Conservation (phyloP, 495 filamentous ascomycete species). For the Apodospora peruviana region DNA sequence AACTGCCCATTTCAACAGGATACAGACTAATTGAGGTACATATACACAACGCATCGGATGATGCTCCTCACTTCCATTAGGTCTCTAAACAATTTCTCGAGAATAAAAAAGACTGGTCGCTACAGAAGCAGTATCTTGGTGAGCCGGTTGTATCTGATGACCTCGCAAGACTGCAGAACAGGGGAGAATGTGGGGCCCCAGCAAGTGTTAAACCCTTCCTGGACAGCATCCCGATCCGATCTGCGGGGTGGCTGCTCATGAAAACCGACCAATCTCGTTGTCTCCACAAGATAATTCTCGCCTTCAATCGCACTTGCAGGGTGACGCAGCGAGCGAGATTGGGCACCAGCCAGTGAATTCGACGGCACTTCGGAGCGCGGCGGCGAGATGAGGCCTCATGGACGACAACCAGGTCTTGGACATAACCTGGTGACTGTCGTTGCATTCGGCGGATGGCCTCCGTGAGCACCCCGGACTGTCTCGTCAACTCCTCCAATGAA, state of each 20-base stretch:
- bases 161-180: neutral
- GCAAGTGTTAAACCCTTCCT: neutral
- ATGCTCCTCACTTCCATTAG: neutral
- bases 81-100: neutral
- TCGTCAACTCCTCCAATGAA: constrained; percentile 19
- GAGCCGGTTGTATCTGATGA: neutral
- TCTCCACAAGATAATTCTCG: neutral
- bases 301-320: neutral
- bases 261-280: neutral
- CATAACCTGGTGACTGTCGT: constrained; percentile 2
- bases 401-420: neutral
- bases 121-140: too few relatives aligned
- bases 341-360: neutral
- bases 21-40: too few relatives aligned
- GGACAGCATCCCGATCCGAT: neutral
- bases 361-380: neutral
- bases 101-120: neutral
- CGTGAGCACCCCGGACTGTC: constrained; percentile 10
- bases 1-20: too few relatives aligned
- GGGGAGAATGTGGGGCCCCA: neutral
- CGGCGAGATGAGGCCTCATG: neutral
- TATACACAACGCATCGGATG: neutral
- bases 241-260: neutral
- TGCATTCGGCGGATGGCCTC: constrained; percentile 26
- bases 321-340: neutral